Evolutionary conservation across 768 basidiomycete genomes (phyloP), one percentile per base, ranked within the genome.

Genomic region (Dacryopinax spathularia): DNA sequence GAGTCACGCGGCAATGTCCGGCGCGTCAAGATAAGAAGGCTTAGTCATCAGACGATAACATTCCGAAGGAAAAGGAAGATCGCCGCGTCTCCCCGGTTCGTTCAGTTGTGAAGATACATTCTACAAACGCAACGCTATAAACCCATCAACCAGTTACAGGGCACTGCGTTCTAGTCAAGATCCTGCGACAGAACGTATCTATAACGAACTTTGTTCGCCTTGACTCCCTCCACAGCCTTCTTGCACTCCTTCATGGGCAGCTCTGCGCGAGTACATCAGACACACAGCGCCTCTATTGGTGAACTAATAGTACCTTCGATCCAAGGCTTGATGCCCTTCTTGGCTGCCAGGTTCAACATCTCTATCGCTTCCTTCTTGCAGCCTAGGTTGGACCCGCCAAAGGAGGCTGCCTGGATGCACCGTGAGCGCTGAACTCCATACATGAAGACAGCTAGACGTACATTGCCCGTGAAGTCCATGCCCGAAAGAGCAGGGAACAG

Each of bases 191-290:
- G 71, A 59, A 84, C 80, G 62, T 79, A 79, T 36, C 84, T 77
- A 74, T 84, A 87, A 34, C 82, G 72, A 9, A 81, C 79, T 27
- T 74, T 75, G 67, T 78, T 77, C 35, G 76, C 71, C 69, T 80
- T 77, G 60, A 85, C 75, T 29, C 75, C 73, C 64, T 76, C 71
- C 41, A 84, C 76, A 0, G 81, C 82, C 70, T 79, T 75, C 41
- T 72, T 75, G 5, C 75, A 77, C 16, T 81, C 73, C 64, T 74
- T 75, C 81, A 82, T 81, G 1, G 79, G 78, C 31, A 81, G 64
- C 33, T 80, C 71, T 56, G 10, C 5, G 25, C 10, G 29, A 56
- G 25, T 5, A 56, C 25, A 3, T 5, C 10, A 29, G 25, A 27
- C 25, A 37, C 10, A 9, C 29, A 5, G 18, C 22, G 22, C 25